These are phyloP conservation scores for Chlorella sp. DNA, from an alignment of 139 green algal genomes.

Conservation along the genomic window DNA sequence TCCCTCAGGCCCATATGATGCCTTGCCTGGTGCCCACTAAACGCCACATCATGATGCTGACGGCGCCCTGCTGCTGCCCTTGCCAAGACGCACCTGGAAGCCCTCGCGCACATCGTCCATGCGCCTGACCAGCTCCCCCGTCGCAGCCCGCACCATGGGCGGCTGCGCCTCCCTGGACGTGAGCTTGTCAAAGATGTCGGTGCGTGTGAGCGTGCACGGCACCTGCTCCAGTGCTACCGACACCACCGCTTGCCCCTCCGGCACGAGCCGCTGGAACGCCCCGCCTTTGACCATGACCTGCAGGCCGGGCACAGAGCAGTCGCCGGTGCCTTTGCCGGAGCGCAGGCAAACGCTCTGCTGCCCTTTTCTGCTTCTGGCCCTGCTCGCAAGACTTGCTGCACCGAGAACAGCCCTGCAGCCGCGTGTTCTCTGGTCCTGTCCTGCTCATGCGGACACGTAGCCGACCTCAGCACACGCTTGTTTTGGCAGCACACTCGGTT, in stretches of 20 bases:
- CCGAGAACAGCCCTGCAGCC: no score
- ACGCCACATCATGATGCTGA: no score
- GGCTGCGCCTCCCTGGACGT: conserved; percentile 10
- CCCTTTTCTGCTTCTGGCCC: no score
- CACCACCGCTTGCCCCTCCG: not conserved
- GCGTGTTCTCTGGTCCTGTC: no score
- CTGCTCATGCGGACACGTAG: no score
- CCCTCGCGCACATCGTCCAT: conserved; percentile 48
- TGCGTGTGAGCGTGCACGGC: conserved; percentile 19
- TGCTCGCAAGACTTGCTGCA: no score
- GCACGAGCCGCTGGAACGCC: conserved; percentile 6
- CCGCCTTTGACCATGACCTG: conserved; percentile 25
- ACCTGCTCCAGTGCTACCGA: conserved; percentile 16
- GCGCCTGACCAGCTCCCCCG: conserved; percentile 43
- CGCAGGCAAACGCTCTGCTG: no score
- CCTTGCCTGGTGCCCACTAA: no score
- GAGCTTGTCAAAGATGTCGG: conserved; percentile 10
- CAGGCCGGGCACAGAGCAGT: not conserved
- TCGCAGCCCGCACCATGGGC: conserved; percentile 22
- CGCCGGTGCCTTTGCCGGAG: no score
- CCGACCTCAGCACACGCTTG: no score
- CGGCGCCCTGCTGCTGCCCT: not conserved
- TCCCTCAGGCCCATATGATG: not conserved
- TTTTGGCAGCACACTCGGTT: no score
- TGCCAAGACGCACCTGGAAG: conserved; percentile 31